phyloP scores from a whole-genome alignment of 176 grass and related monocot species.

The Hordeum vulgare region DNA sequence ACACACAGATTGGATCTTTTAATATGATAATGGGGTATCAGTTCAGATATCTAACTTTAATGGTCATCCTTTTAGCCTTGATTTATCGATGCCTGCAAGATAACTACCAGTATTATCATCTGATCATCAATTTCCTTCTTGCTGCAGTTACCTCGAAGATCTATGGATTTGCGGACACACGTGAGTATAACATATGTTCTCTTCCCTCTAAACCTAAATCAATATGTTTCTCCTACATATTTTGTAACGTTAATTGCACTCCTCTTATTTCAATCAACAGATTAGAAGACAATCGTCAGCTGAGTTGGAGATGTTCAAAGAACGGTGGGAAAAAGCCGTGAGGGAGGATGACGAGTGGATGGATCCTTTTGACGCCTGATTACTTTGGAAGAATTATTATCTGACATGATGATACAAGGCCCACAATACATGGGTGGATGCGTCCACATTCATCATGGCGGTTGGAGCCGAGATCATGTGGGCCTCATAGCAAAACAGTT shows the following conservation, averaged over 20 bases:
- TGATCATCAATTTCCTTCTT: slow-evolving; percentile 1
- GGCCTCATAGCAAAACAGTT: not conserved
- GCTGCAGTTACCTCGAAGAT: slow-evolving; percentile 51
- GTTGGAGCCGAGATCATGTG: not conserved
- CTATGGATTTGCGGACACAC: slow-evolving; percentile 77
- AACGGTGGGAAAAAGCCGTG: slow-evolving; percentile 82
- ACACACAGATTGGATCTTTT: not conserved
- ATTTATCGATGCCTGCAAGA: not conserved
- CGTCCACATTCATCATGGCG: not conserved
- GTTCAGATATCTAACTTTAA: not conserved
- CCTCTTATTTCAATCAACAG: slow-evolving; percentile 23
- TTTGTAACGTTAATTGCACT: not conserved
- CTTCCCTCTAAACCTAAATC: not conserved
- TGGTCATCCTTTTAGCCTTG: not conserved
- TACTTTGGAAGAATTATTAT: not conserved
- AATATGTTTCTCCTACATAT: not conserved
- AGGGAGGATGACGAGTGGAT: slow-evolving; percentile 73
- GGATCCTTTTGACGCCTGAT: slow-evolving; percentile 56
- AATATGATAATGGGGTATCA: not conserved
- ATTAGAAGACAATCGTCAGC: slow-evolving; percentile 90
- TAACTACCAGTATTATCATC: not conserved
- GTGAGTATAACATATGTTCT: slow-evolving; percentile 35
- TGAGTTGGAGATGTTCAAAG: slow-evolving; percentile 77
- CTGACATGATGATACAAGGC: not conserved
- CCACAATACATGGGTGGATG: not conserved